Evolutionary conservation across 495 filamentous ascomycete genomes (phyloP).

Genomic region (Clavariopsis aquatica): DNA sequence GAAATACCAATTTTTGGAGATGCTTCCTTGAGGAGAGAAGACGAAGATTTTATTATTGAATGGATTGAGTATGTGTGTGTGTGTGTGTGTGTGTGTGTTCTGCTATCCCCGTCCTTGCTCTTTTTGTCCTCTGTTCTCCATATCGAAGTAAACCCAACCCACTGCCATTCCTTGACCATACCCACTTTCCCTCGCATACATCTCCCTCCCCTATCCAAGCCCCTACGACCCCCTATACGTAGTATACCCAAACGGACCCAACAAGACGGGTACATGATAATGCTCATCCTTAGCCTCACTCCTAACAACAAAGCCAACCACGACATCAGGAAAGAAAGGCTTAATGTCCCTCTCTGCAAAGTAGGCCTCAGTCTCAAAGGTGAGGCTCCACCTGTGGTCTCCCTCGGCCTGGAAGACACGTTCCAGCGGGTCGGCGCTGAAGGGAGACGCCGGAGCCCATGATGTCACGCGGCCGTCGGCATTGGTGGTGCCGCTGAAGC

Average conservation of each 20-base stretch:
- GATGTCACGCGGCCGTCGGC: conserved; percentile 79
- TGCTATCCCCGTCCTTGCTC: too few relatives aligned
- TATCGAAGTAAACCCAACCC: too few relatives aligned
- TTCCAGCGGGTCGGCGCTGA: conserved; percentile 50
- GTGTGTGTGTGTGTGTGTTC: too few relatives aligned
- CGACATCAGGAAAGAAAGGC: conserved; percentile 92
- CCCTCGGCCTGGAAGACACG: conserved; percentile 42
- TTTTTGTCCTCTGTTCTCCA: too few relatives aligned
- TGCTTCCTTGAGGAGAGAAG: too few relatives aligned
- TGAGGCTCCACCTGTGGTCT: conserved; percentile 67
- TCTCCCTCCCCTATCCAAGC: neutral
- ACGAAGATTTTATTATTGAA: too few relatives aligned
- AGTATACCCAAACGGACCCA: conserved; percentile 89
- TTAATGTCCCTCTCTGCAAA: conserved; percentile 64
- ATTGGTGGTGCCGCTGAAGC: conserved; percentile 56
- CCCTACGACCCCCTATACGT: conserved; percentile 74
- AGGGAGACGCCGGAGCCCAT: conserved; percentile 64
- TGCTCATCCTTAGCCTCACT: conserved; percentile 57
- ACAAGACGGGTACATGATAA: conserved; percentile 88
- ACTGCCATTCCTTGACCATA: too few relatives aligned
- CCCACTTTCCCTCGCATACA: neutral
- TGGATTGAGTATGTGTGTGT: too few relatives aligned
- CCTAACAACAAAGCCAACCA: conserved; percentile 77
- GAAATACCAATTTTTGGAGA: too few relatives aligned
- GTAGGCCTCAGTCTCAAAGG: conserved; percentile 76